Evolutionary conservation across 495 filamentous ascomycete genomes (phyloP).

Genomic region (Entonaema liquescens): DNA sequence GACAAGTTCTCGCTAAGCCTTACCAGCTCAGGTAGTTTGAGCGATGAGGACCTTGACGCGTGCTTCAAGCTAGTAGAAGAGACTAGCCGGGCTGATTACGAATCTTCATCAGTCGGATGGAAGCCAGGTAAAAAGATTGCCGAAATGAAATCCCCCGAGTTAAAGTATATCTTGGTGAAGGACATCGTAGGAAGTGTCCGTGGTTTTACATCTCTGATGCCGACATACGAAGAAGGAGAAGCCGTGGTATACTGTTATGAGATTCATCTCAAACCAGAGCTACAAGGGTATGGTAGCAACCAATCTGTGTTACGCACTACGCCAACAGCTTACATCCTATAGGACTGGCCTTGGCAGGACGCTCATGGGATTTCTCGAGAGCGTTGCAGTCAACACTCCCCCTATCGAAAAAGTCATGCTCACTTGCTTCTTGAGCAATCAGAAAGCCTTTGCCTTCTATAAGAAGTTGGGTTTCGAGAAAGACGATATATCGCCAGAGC

Average conservation of each 20-base stretch:
- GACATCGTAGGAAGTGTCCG: constrained; percentile 46
- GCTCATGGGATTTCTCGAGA: constrained; percentile 56
- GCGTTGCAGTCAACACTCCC: constrained; percentile 54
- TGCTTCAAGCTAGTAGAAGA: constrained; percentile 76
- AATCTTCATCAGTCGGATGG: constrained; percentile 72
- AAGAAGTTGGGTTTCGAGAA: constrained; percentile 69
- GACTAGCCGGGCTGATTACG: constrained; percentile 75
- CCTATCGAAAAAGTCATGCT: constrained; percentile 81
- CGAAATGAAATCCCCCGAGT: constrained; percentile 79
- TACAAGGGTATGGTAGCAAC: constrained; percentile 55
- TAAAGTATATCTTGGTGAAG: constrained; percentile 72
- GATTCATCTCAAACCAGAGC: constrained; percentile 70
- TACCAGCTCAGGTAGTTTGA: constrained; percentile 57
- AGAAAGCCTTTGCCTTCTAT: constrained; percentile 70
- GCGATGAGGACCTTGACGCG: constrained; percentile 61
- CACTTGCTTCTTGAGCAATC: constrained; percentile 79
- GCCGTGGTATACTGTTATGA: constrained; percentile 89
- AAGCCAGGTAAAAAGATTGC: constrained; percentile 69
- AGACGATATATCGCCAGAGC: constrained; percentile 72
- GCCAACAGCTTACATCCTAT: constrained; percentile 14
- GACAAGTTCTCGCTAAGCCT: constrained; percentile 56
- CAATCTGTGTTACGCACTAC: neutral
- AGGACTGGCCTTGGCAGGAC: constrained; percentile 58
- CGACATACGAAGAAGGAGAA: constrained; percentile 77
- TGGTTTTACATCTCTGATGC: constrained; percentile 84